Base-by-base conservation (phyloP, 2,329 filamentous ascomycete species). In the Metarhizium rileyi region DNA sequence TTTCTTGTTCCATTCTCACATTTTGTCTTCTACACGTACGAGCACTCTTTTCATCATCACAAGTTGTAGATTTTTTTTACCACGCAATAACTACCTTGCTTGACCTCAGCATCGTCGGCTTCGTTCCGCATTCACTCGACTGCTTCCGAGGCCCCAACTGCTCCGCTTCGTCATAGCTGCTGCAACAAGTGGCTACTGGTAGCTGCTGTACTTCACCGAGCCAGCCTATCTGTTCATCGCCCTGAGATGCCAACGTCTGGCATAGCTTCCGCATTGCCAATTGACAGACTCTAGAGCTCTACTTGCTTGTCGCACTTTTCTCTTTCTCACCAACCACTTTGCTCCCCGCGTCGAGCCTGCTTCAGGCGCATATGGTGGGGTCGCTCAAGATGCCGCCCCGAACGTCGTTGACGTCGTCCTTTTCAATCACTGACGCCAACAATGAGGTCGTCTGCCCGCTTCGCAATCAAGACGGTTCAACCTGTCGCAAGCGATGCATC, bases 391-490 rank as follows among this genome's bases (percentile, higher is more conserved):
- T 95, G 90, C 90, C 90, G 72, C 89, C 89, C 65, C 83, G 88
- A 78, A 81, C 86, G 62, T 84, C 87, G 58, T 77, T 95, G 65
- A 93, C 87, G 55, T 88, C 87, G 65, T 93, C 89, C 57, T 95
- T 95, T 70, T 90, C 89, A 58, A 87, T 95, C 62, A 87, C 87
- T 62, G 89, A 95, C 75, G 80, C 86, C 68, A 91, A 87, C 70
- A 94, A 94, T 69, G 91, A 97, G 72, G 93, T 98, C 65, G 87
- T 96, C 64, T 98, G 93, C 72, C 93, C 93, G 59, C 76, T 98
- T 69, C 84, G 83, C 65, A 96, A 96, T 67, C 90, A 95, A 65
- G 93, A 98, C 81, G 88, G 89, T 67, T 95, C 90, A 59, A 89
- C 85, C 73, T 98, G 93, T 76, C 85, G 91, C 68, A 98, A 98